Evolutionary conservation across 2,329 filamentous ascomycete genomes (phyloP).

Genomic region (Myriosclerotinia duriaeana): DNA sequence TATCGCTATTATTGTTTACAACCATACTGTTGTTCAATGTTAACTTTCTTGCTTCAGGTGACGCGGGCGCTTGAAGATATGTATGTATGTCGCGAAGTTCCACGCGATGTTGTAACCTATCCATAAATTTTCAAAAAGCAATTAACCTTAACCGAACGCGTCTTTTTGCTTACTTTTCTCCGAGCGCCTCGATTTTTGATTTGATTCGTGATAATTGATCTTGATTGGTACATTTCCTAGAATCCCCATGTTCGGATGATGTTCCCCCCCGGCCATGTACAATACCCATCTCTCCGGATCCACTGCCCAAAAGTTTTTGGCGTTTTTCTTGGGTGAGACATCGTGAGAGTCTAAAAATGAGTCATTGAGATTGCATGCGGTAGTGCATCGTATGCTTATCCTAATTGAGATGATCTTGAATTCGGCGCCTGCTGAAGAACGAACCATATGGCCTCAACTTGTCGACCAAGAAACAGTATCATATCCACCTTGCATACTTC

Average conservation of each 20-base stretch:
- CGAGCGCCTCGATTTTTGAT: slow-evolving; percentile 1
- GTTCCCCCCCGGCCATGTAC: slow-evolving; percentile 5
- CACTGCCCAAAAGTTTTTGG: slow-evolving; percentile 14
- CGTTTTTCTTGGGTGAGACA: not conserved
- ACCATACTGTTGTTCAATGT: not conserved
- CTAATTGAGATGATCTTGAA: slow-evolving; percentile 27
- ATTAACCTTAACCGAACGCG: slow-evolving; percentile 17
- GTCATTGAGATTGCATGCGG: slow-evolving; percentile 38
- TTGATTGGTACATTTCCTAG: slow-evolving; percentile 7
- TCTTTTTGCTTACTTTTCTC: slow-evolving; percentile 14
- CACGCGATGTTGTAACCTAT: slow-evolving; percentile 9
- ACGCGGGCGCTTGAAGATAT: slow-evolving; percentile 34
- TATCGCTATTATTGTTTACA: not conserved
- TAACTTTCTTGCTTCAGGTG: slow-evolving; percentile 15
- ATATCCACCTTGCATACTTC: slow-evolving; percentile 26
- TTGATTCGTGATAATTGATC: not conserved
- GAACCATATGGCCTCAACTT: slow-evolving; percentile 38
- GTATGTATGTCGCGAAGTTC: slow-evolving; percentile 24
- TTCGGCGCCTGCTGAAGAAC: slow-evolving; percentile 38
- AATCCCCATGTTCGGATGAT: slow-evolving; percentile 1
- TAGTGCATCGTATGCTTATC: slow-evolving; percentile 28
- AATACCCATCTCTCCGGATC: slow-evolving; percentile 11
- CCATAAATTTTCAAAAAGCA: not conserved
- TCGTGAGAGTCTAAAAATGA: slow-evolving; percentile 36
- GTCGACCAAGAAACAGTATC: slow-evolving; percentile 41